These are phyloP conservation scores for Angomonas desouzai DNA, from an alignment of 208 protist species.

Conservation along the genomic window DNA sequence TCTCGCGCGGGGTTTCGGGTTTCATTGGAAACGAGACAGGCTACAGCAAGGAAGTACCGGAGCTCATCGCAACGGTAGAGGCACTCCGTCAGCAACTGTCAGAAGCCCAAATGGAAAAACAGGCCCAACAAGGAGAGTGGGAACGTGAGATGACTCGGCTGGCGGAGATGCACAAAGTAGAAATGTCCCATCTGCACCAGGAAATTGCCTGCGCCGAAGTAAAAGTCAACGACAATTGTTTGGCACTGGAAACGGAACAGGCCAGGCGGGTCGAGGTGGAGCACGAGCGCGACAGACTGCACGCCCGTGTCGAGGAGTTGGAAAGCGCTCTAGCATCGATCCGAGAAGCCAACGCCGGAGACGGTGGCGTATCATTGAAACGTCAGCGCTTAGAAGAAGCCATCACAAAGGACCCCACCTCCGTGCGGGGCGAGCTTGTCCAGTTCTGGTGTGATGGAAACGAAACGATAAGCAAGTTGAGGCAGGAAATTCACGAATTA, in stretches of 20 bases:
- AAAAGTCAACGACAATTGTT: constrained; percentile 9
- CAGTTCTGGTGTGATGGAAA: constrained; percentile 71
- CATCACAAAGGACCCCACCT: constrained; percentile 35
- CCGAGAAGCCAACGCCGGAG: constrained; percentile 11
- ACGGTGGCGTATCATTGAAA: constrained; percentile 29
- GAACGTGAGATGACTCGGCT: constrained; percentile 26
- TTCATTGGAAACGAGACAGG: constrained; percentile 19
- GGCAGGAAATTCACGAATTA: constrained; percentile 34
- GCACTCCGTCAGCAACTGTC: constrained; percentile 24
- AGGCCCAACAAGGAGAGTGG: constrained; percentile 21
- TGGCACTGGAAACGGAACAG: constrained; percentile 6
- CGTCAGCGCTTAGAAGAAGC: constrained; percentile 44
- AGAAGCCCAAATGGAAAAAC: constrained; percentile 20
- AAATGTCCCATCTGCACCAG: constrained; percentile 10
- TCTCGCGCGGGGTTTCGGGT: constrained; percentile 16
- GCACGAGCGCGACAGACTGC: constrained; percentile 11
- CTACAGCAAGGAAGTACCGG: constrained; percentile 11
- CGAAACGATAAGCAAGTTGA: constrained; percentile 42
- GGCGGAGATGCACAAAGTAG: constrained; percentile 18
- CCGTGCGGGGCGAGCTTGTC: constrained; percentile 53
- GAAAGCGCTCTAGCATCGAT: constrained; percentile 24
- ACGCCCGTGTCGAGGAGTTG: constrained; percentile 21
- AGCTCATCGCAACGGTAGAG: constrained; percentile 19
- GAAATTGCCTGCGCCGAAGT: constrained; percentile 3
- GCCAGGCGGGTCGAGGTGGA: background rate